Percentiles rank a stretch among this genome's conserved stretches.
Conservation (phyloP, 371 early-diverging fungal genomes). For the Mortierella sp. region DNA sequence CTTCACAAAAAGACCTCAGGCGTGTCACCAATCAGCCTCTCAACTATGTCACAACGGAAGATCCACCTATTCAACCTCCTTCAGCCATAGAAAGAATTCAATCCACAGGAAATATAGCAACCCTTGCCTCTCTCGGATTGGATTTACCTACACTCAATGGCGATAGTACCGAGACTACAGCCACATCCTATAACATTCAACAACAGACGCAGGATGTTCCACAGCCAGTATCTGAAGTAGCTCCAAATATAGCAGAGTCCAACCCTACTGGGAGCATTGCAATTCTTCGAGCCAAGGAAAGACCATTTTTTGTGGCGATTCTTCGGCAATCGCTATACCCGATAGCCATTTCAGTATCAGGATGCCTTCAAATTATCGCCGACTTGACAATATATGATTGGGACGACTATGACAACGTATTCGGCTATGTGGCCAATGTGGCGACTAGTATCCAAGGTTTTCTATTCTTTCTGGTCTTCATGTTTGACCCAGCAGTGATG, state of each 20-base stretch:
- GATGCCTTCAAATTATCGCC: slow-evolving; percentile 48
- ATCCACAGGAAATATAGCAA: slow-evolving; percentile 3
- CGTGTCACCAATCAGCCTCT: slow-evolving; percentile 20
- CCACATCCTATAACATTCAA: neutral
- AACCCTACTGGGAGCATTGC: neutral
- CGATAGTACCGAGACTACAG: neutral
- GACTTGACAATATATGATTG: slow-evolving; percentile 25
- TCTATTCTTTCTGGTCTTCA: slow-evolving; percentile 47
- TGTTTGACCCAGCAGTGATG: slow-evolving; percentile 49
- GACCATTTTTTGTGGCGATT: slow-evolving; percentile 36
- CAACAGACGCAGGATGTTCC: neutral
- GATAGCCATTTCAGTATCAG: slow-evolving; percentile 42
- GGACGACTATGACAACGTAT: neutral
- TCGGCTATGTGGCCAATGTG: slow-evolving; percentile 28
- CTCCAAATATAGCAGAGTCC: neutral
- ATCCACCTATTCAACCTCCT: neutral
- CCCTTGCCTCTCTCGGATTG: neutral
- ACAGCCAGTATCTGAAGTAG: neutral
- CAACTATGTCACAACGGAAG: slow-evolving; percentile 1
- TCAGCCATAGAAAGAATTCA: slow-evolving; percentile 16
- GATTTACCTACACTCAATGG: neutral
- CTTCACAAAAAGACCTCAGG: slow-evolving; percentile 27
- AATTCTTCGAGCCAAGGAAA: slow-evolving; percentile 9
- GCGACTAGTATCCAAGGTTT: slow-evolving; percentile 51
- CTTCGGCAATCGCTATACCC: slow-evolving; percentile 54